Base-by-base conservation (phyloP, 2,329 filamentous ascomycete species). In the Xylariaceae sp. region DNA sequence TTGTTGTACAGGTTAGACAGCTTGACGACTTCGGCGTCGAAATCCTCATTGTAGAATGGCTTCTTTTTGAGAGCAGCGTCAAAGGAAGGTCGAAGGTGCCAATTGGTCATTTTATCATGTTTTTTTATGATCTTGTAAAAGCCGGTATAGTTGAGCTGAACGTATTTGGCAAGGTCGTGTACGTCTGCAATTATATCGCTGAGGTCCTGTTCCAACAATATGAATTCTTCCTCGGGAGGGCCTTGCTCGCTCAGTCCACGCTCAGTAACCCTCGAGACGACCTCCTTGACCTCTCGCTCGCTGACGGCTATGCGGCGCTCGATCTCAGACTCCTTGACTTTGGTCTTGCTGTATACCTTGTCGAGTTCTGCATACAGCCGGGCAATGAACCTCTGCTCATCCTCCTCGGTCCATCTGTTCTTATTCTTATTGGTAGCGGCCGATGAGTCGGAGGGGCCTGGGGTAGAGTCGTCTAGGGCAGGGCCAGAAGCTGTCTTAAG, bases 41-140 rank as follows among this genome's bases (percentile, higher is more conserved):
- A 97, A 69, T 98, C 96, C 64, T 97, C 92, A 67, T 95, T 94
- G 77, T 95, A 98, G 70, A 98, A 98, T 0, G 93, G 92, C 67
- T 95, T 96, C 37, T 90, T 88, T 70, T 94, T 95, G 62, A 98
- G 80, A 47, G 92, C 83, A 34, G 91, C 85, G 47, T 94, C 92
- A 67, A 98, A 98, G n/a, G 94, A 89, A 23, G 93, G 93, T 60
- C 87, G 91, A 25, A 98, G 80, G 62, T 93, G 83, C 90, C 92
- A 95, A 49, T 83, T 79, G 1, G 93, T 98, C 75, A 87, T 77
- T 88, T 98, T 98, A 71, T 96, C 93, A 67, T 98, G 93, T 76
- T 98, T 98, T 77, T 98, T 98, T 69, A 98, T 95, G 54, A 98
- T 98, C 76, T 98, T 98, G 74, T 96, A 94, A 66, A 98, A 98